Percentiles rank a stretch among this genome's conserved stretches.
phyloP scores from a whole-genome alignment of 139 green algal species.

The Volvox reticuliferus region DNA sequence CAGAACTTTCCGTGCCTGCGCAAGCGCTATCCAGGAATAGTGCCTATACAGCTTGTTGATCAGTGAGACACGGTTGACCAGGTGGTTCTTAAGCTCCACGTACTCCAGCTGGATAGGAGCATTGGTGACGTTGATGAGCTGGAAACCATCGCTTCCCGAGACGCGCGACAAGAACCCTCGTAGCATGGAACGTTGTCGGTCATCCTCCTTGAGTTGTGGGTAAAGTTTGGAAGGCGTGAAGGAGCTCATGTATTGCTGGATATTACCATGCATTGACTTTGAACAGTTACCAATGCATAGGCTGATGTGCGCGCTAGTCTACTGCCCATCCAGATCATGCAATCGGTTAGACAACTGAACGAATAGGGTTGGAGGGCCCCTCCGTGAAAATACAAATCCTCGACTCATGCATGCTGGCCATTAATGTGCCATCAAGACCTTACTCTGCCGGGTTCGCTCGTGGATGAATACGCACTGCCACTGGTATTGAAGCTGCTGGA shows the following conservation, averaged over 20 bases:
- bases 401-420: no score
- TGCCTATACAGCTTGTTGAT: constrained; percentile 72
- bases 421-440: no score
- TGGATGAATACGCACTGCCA: background rate
- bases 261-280: no score
- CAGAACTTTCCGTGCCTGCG: constrained; percentile 84
- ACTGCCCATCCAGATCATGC: no score
- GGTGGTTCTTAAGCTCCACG: constrained; percentile 51
- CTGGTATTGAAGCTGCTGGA: constrained; percentile 66
- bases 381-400: no score
- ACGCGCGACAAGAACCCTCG: constrained; percentile 63
- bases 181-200: constrained; percentile 58
- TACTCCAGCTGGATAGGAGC: constrained; percentile 77
- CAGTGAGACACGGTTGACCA: constrained; percentile 65
- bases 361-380: no score
- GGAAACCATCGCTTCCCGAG: constrained; percentile 79
- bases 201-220: background rate
- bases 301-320: no score
- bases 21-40: constrained; percentile 76
- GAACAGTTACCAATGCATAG: no score
- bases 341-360: no score
- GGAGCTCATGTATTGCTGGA: no score
- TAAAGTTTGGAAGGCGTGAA: no score
- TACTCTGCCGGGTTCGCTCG: background rate
- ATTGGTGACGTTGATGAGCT: constrained; percentile 93